Base-by-base conservation (phyloP, 192 early-diverging fungal genomes). In the Globomyces pollinis-pini region DNA sequence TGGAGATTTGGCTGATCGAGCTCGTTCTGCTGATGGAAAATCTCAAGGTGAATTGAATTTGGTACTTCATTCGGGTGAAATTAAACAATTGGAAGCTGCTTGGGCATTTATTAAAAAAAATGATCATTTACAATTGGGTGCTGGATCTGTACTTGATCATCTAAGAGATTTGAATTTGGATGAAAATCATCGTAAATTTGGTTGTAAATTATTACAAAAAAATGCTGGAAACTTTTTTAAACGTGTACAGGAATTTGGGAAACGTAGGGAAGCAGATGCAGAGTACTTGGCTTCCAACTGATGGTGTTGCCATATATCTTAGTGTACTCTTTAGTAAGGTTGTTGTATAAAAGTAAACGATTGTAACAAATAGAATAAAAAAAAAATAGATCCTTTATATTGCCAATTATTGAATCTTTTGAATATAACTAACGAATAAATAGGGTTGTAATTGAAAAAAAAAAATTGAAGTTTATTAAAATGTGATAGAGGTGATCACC, bases 201-300 rank as follows among this genome's bases (percentile, higher is more conserved):
- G 38, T 2, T 26, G n/a, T 13, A 18, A 18, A 12, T 44, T 58
- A 21, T 29, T 58, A 21, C 57, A 58, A 29, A 58, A 58, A 29
- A 58, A 58, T 28, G 57, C 57, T 12, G 57, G 57, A 18, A 58
- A 58, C 39, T 42, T 58, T 29, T 58, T 41, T 39, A 58, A 58
- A 29, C 36, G 57, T 9, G 57, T 58, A 1, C 57, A 58, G 42
- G 57, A 58, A 29, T 58, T 41, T 42, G 57, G 57, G 4, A 39
- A 44, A n/a, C 20, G 57, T 5, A 16, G 39, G 8, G 7, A 24
- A 13, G 30, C 34, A 13, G 57, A 58, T 42, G 23, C 32, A 18
- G 24, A 15, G 16, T 58, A 58, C 34, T 42, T 61, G n/a, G 16
- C 50, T n/a, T n/a, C n/a, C n/a, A 13, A 39, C n/a, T n/a, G n/a